Base-by-base conservation (phyloP, 495 filamentous ascomycete genomes). In the Ramalina peruviana region DNA sequence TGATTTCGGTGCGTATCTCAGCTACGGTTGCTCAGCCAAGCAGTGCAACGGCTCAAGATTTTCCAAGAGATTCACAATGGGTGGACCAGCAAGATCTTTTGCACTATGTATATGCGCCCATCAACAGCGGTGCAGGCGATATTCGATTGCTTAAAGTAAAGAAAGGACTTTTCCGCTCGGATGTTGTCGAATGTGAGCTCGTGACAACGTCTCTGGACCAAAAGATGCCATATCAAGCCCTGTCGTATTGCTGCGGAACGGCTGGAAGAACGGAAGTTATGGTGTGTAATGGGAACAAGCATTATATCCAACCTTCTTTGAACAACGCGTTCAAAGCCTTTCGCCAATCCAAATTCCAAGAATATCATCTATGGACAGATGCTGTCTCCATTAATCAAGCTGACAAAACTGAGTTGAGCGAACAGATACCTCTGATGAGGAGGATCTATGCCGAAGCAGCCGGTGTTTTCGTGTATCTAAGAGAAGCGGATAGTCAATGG, bases 341-440 rank as follows among this genome's bases (percentile, higher is more conserved):
- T 30, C 43, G 43, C 7, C 19, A 46, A 26, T 23, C 27, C 4
- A 12, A 5, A 19, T 27, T 7, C 16, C 16, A 43, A 20, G 38
- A 13, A 12, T 21, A 13, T 13, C 33, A 43, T 46, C 26, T 46
- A 11, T 46, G 43, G 43, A 23, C 43, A 12, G 43, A 46, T 30
- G 19, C 19, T 3, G 27, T 46, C 19, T 46, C 20, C 16, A 46
- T 46, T 13, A 30, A 46, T n/a, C 43, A 46, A 46, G 43, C 11
- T 30, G 27, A 46, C 43, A 46, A 46, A 26, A 19, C 25, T 3
- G 43, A 46, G 20, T 21, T 46, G 19, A 30, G 25, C 26, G 19
- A 46, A 46, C 43, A 46, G 27, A 30, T 46, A 30, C 43, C 27
- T 46, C 12, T 46, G 26, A 46, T 46, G 43, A 46, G 43, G 27